Base-by-base conservation (phyloP, 306 rosid genomes). In the Quercus glauca region DNA sequence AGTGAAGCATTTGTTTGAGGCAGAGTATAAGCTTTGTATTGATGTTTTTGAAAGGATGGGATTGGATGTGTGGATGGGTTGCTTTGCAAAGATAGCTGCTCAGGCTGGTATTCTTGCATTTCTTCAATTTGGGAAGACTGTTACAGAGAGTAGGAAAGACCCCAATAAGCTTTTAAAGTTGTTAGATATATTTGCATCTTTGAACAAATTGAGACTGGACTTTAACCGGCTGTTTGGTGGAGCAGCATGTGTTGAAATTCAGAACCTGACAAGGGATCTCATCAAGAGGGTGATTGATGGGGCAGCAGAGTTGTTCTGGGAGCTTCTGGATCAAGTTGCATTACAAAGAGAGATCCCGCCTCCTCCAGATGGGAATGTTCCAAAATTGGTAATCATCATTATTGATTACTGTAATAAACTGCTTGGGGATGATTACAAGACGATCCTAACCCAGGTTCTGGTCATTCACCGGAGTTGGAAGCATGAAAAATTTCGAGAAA, bases 1-100 rank as follows among this genome's bases (percentile, higher is more conserved):
- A 0, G 99, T 96, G 88, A 96, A 96, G 75, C 99, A 96, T 81
- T 91, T 96, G 89, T 96, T 96, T 69, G 99, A 96, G 89, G 98
- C 89, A 0, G 99, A 93, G 84, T 93, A 89, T 81, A 93, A 93
- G 87, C 97, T 96, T 74, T 96, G 99, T 79, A 96, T 88, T 78
- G 99, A 96, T 78, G 97, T 96, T 55, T 96, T 91, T 56, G 99
- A 96, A 89, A 93, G 89, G 90, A 86, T 96, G 71, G 97, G 98
- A 13, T 78, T 86, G 82, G 94, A 87, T 71, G 92, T 93, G 72
- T 91, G 99, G 99, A 93, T 91, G 94, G 92, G 93, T 57, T 96
- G 99, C 83, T 96, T 96, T 76, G 91, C 99, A 21, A 91, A 78
- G 88, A 96, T 96, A 28, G 99, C 99, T 19, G 97, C 98, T 20